phyloP scores from a whole-genome alignment of 352 stramenopile species.

The Globisporangium parvum region DNA sequence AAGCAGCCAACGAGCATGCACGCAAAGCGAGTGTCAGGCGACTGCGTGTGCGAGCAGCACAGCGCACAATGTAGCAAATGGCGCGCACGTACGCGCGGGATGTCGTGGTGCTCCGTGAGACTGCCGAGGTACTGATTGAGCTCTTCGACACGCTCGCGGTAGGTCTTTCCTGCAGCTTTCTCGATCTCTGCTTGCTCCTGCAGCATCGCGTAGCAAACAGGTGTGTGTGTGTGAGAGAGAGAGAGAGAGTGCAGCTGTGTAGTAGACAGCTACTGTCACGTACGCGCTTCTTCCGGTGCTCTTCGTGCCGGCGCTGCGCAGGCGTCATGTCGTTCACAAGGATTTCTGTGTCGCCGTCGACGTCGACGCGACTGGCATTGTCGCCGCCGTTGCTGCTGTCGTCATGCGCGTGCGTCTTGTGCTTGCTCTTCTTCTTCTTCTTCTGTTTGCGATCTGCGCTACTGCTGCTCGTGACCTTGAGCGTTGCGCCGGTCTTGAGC shows the following conservation, averaged over 20 bases:
- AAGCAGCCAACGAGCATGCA: conserved; percentile 1
- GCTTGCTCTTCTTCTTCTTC: conserved; percentile 39
- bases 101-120: conserved; percentile 97
- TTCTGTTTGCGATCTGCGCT: conserved; percentile 40
- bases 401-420: conserved; percentile 18
- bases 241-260: neutral
- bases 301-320: conserved; percentile 69
- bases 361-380: conserved; percentile 3
- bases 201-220: neutral
- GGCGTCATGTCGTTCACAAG: conserved; percentile 55
- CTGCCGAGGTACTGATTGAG: conserved; percentile 95
- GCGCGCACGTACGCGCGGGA: conserved; percentile 84
- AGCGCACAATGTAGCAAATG: neutral
- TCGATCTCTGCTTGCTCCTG: conserved; percentile 86
- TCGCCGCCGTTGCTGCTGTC: conserved; percentile 1
- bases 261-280: conserved; percentile 10
- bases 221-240: conserved; percentile 7
- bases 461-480: conserved; percentile 51
- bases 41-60: conserved; percentile 1
- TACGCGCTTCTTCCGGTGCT: conserved; percentile 77
- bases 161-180: conserved; percentile 83
- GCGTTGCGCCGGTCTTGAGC: conserved; percentile 56
- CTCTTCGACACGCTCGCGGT: conserved; percentile 92
- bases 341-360: conserved; percentile 12
- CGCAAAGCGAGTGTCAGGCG: neutral